A percentile compares a stretch with the other conserved stretches of the same genome.
These are phyloP conservation scores for Aureobasidium namibiae DNA, from an alignment of 2,329 filamentous ascomycete genomes.

Conservation along the genomic window DNA sequence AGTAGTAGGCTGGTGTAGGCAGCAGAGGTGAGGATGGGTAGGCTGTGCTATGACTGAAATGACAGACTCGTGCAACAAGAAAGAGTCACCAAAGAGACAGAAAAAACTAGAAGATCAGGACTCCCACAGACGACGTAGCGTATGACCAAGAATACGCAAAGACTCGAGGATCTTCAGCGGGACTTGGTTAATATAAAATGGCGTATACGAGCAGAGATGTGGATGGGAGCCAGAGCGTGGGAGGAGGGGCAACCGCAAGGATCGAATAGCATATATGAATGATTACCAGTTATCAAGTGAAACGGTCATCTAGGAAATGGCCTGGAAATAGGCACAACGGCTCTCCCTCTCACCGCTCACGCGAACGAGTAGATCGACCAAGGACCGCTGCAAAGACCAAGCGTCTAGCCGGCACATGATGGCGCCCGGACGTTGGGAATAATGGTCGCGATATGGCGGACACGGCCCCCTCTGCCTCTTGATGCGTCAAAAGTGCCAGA, in stretches of 20 bases:
- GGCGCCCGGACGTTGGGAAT: conserved; percentile 11
- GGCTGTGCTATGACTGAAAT: conserved; percentile 13
- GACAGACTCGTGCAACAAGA: conserved; percentile 1
- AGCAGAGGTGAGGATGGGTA: background rate
- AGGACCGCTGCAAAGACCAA: conserved; percentile 8
- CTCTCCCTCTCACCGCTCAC: conserved; percentile 10
- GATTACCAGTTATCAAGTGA: conserved; percentile 5
- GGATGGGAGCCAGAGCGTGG: conserved; percentile 4
- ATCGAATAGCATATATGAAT: conserved; percentile 3
- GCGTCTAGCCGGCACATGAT: conserved; percentile 13
- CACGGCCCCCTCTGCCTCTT: conserved; percentile 2
- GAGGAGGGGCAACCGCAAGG: conserved; percentile 11
- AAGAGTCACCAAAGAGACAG: background rate
- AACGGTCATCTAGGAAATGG: conserved; percentile 11
- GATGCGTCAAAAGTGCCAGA: background rate
- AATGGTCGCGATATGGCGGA: conserved; percentile 6
- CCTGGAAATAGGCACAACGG: conserved; percentile 11
- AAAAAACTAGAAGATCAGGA: conserved; percentile 6
- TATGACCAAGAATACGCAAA: conserved; percentile 2
- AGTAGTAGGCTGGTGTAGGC: conserved; percentile 1
- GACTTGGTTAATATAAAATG: conserved; percentile 7
- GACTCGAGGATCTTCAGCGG: background rate
- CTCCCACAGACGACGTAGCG: background rate
- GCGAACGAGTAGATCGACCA: conserved; percentile 5
- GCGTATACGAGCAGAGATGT: background rate